A percentile compares a stretch with the other conserved stretches of the same genome.
Evolutionary conservation across 2,329 filamentous ascomycete species (phyloP).

Genomic region (Exserohilum rostratum): DNA sequence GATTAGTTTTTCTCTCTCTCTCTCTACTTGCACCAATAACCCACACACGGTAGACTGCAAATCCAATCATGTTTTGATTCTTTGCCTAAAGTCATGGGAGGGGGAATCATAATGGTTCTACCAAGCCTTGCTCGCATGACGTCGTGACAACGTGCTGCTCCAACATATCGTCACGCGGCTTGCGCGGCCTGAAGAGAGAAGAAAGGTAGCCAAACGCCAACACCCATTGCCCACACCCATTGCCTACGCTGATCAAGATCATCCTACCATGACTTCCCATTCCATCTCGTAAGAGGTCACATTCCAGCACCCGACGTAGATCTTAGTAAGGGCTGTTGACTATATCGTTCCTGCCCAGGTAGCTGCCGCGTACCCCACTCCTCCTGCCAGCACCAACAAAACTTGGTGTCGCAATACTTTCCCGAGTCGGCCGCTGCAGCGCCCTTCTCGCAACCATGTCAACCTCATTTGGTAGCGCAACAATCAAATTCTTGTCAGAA

Average conservation of each 20-base stretch:
- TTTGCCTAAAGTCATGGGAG: background rate
- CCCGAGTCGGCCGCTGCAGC: constrained; percentile 84
- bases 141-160: background rate
- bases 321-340: constrained; percentile 72
- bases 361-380: constrained; percentile 62
- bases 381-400: constrained; percentile 53
- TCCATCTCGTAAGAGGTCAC: background rate
- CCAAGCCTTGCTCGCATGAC: background rate
- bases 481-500: constrained; percentile 96
- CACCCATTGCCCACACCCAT: background rate
- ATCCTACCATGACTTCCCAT: background rate
- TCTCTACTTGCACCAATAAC: background rate
- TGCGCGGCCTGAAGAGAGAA: background rate
- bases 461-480: constrained; percentile 94
- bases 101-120: background rate
- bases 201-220: constrained; percentile 1
- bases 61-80: too few species aligned
- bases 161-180: background rate
- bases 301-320: background rate
- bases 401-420: constrained; percentile 78
- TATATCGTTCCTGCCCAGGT: constrained; percentile 80
- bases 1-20: background rate
- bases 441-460: constrained; percentile 93
- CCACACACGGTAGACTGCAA: too few species aligned
- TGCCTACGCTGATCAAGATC: background rate